Percentiles rank a stretch among this genome's conserved stretches.
Conservation (phyloP, 2,329 filamentous ascomycete species). For the Cladosporium sp. region DNA sequence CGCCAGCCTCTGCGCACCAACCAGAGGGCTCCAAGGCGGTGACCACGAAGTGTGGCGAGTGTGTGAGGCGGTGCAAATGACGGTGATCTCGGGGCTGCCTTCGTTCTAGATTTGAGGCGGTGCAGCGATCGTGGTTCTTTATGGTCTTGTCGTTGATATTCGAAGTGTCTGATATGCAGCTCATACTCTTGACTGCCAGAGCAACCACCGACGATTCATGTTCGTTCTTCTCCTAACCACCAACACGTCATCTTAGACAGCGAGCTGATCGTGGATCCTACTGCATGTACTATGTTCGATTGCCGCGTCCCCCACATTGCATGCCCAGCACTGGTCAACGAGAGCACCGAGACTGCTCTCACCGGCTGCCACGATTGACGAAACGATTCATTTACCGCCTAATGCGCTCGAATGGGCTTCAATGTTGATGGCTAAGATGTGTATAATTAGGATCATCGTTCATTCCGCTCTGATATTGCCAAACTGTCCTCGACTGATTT, state of each 20-base stretch:
- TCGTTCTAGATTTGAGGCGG: conserved; percentile 1
- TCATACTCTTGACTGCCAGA: not conserved
- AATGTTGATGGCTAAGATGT: not conserved
- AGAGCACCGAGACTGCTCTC: not conserved
- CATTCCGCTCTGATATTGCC: not conserved
- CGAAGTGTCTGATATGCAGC: not conserved
- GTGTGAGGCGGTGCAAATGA: conserved; percentile 2
- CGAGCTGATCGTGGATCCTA: not conserved
- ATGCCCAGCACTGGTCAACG: not conserved
- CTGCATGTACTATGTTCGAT: not conserved
- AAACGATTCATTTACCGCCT: conserved; percentile 9
- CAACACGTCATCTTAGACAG: not conserved
- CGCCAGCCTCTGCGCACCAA: conserved; percentile 12
- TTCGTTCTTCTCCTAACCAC: not conserved
- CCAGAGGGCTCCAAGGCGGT: conserved; percentile 3
- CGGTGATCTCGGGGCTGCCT: not conserved
- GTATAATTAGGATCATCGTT: not conserved
- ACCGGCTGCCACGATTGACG: not conserved
- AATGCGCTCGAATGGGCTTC: not conserved
- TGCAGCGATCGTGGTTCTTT: not conserved
- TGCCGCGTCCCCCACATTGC: conserved; percentile 1
- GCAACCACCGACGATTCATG: not conserved
- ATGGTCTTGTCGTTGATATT: not conserved
- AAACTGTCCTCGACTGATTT: not conserved
- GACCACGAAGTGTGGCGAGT: conserved; percentile 6